A percentile compares a stretch with the other conserved stretches of the same genome.
phyloP scores from a whole-genome alignment of 176 grass and related monocot species.

The Tillandsia fasciculata region DNA sequence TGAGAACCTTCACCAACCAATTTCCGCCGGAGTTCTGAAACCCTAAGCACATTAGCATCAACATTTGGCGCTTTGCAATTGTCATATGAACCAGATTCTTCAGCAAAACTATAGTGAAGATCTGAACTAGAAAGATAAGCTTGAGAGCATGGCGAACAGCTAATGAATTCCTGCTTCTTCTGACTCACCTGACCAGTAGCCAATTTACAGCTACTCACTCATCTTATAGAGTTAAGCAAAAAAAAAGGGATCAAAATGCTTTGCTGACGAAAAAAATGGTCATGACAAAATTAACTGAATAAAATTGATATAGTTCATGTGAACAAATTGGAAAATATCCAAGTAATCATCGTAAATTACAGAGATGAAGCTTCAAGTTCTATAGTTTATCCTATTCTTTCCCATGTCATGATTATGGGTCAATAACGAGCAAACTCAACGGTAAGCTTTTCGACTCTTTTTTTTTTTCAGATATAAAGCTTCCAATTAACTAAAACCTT shows the following conservation, averaged over 20 bases:
- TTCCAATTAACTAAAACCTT: too few relatives aligned
- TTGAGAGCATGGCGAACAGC: constrained; percentile 38
- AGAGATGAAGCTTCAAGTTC: too few relatives aligned
- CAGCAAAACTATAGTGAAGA: constrained; percentile 11
- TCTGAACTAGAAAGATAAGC: constrained; percentile 22
- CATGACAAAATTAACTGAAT: too few relatives aligned
- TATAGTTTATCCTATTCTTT: too few relatives aligned
- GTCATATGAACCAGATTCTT: constrained; percentile 15
- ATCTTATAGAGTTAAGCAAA: background rate
- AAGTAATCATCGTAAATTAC: too few relatives aligned
- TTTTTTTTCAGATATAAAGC: too few relatives aligned
- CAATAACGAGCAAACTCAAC: too few relatives aligned
- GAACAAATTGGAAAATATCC: too few relatives aligned
- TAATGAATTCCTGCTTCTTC: constrained; percentile 1
- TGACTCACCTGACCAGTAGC: constrained; percentile 14
- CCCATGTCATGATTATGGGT: too few relatives aligned
- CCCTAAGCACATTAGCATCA: constrained; percentile 14
- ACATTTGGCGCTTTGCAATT: constrained; percentile 29
- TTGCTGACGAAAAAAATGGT: background rate
- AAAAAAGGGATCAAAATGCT: background rate
- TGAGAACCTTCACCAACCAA: constrained; percentile 83
- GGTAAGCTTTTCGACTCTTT: too few relatives aligned
- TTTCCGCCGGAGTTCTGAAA: constrained; percentile 29
- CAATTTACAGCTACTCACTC: constrained; percentile 8
- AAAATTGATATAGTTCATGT: too few relatives aligned